Evolutionary conservation across 371 early-diverging fungal genomes (phyloP), one percentile per base, ranked within the genome.

Genomic region (Coemansia sp.): DNA sequence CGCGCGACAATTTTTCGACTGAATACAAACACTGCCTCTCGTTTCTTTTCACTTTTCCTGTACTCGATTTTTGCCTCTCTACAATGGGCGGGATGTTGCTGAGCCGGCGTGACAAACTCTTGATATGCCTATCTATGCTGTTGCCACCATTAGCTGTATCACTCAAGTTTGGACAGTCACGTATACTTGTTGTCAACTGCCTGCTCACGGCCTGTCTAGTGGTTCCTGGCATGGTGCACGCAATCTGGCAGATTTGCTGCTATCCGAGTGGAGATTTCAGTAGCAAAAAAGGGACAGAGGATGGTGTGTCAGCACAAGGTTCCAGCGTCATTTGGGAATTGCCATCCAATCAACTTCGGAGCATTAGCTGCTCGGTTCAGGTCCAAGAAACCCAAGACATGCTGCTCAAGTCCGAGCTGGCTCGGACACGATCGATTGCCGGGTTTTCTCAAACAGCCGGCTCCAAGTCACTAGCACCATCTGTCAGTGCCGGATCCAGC

Each of bases 291-390:
- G 66, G 47, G 50, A n/a, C 72, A 7, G 44, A 62, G n/a, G 59
- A 55, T 38, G 53, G 29, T 31, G 42, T 55, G 10, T 24, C 48
- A 14, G 55, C 51, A 4, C 62, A 67, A 24, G 63, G 67, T 18
- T 62, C 33, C 36, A 67, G 67, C 46, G 72, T 67, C 24, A 71
- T 71, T 44, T 71, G 67, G 72, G 72, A 67, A 47, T 43, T 71
- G 2, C 72, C 72, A 12, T 40, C 55, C 7, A 60, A 67, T 53
- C 67, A 71, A 11, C 67, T 71, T 29, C 67, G 50, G n/a, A 71
- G 67, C 52, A 66, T 71, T 18, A 71, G 60, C 43, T 52, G 56
- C 9, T 58, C 62, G 11, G 56, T 71, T 33, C 67, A 56, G 18
- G 58, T 71, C 9, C 58, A 46, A 24, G 67, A 67, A 36, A 48